Base-by-base conservation (phyloP, 805 yeast genomes). In the Wickerhamomyces mucosus region DNA sequence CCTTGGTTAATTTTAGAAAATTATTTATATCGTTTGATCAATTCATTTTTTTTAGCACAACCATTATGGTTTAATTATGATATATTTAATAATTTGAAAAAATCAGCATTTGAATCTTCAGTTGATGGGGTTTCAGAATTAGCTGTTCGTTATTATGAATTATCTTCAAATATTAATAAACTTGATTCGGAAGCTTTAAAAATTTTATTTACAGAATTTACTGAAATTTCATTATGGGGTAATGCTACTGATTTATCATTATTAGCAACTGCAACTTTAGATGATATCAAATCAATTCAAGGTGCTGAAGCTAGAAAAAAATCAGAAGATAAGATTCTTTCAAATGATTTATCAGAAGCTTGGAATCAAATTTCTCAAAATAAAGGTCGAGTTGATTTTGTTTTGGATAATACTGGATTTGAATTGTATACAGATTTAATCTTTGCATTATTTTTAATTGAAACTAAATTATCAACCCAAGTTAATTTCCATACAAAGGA, bases 221-320 rank as follows among this genome's bases (percentile, higher is more conserved):
- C 82, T 26, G 95, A 86, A 51, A 72, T 89, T 34, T 83, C 96
- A 0, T 59, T 92, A 33, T 92, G 99, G 99, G 99, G 99, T 18
- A 92, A 92, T 56, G 96, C 97, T 14, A 84, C 96, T 4, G 99
- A 92, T 56, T 67, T 92, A 49, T 85, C 96, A 0, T 61, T 94
- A 33, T 65, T 92, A 40, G 88, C 94, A 4, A 86, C 83, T 37
- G 85, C 89, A n/a, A 75, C 86, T 7, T 53, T 85, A 18, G 96
- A 88, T 28, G 96, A 92, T 42, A 80, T 92, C 47, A 81, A 84
- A 55, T 75, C 89, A 6, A 74, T 85, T 24, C 99, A 92, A 62
- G 96, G 96, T 26, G 82, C 80, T 10, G 85, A 80, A 40, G 85
- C 85, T 14, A 69, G 97, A 43, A 78, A 76, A 50, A 74, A 77